These are phyloP conservation scores for Byssoonygena ceratinophila DNA, from an alignment of 2,329 filamentous ascomycete species.

Conservation along the genomic window DNA sequence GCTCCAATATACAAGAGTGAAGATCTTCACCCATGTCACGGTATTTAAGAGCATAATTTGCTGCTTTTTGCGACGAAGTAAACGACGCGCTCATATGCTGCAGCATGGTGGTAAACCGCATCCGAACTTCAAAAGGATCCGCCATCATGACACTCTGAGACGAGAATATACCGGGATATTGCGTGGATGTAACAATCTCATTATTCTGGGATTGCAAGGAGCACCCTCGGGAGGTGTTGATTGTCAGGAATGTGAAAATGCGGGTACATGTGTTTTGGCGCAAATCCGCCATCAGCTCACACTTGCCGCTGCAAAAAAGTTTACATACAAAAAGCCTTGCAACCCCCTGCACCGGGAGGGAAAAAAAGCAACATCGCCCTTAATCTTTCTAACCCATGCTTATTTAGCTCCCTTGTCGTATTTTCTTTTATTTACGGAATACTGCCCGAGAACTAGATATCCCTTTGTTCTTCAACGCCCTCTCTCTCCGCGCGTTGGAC, in stretches of 20 bases:
- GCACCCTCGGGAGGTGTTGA: not conserved
- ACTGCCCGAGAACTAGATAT: not conserved
- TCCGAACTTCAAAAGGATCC: conserved; percentile 95
- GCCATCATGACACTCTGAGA: conserved; percentile 46
- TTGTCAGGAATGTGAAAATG: not conserved
- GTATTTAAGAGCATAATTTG: conserved; percentile 88
- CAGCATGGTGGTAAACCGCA: conserved; percentile 86
- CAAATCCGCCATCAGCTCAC: not conserved
- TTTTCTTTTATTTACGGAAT: conserved; percentile 2
- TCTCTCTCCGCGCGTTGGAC: not conserved
- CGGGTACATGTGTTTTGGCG: not conserved
- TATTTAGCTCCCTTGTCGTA: conserved; percentile 1
- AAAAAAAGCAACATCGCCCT: conserved; percentile 8
- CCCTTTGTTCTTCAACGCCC: not conserved
- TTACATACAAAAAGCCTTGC: not conserved
- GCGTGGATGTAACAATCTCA: not conserved
- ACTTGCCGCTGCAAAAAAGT: not conserved
- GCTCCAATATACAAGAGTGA: conserved; percentile 93
- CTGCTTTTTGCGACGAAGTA: conserved; percentile 79
- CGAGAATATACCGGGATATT: not conserved
- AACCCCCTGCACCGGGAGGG: not conserved
- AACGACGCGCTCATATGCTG: conserved; percentile 86
- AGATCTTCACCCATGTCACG: conserved; percentile 93
- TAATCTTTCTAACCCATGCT: conserved; percentile 2
- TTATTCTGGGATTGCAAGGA: not conserved